A percentile compares a stretch with the other conserved stretches of the same genome.
These are phyloP conservation scores for Cucurbita maxima DNA, from an alignment of 306 rosid species.

Conservation along the genomic window DNA sequence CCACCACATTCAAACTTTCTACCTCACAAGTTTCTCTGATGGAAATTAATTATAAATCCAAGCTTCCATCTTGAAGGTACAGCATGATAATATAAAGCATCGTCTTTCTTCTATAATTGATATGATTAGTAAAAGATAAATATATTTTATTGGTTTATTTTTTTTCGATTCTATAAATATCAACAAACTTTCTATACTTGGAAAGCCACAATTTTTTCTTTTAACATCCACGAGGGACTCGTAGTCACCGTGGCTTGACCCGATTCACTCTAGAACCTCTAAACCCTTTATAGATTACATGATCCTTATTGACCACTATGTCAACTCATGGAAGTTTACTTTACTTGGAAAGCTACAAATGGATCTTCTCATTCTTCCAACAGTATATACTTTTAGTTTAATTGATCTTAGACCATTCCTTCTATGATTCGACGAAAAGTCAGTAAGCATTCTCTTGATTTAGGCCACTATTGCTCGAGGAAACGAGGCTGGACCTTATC, in stretches of 20 bases:
- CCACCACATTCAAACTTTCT: background rate
- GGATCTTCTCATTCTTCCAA: background rate
- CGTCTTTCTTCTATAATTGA: background rate
- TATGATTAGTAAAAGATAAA: background rate
- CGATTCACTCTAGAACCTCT: too few species aligned
- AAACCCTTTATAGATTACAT: too few species aligned
- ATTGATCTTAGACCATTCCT: background rate
- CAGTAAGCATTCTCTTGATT: background rate
- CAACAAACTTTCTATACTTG: background rate
- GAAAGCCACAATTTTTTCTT: background rate
- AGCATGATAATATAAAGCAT: background rate
- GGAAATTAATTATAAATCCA: background rate
- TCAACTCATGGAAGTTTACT: background rate
- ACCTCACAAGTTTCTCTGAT: background rate
- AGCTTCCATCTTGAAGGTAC: background rate
- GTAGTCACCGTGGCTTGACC: too few species aligned
- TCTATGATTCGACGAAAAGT: background rate
- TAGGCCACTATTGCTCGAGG: constrained; percentile 68
- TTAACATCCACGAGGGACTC: too few species aligned
- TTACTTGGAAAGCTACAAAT: background rate
- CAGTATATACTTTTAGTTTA: background rate
- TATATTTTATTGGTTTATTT: background rate
- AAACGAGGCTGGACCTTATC: constrained; percentile 47
- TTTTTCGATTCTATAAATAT: background rate
- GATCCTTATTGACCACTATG: too few species aligned